These are phyloP conservation scores for Aspergillus ochraceus DNA, from an alignment of 2,329 filamentous ascomycete genomes.

Conservation along the genomic window DNA sequence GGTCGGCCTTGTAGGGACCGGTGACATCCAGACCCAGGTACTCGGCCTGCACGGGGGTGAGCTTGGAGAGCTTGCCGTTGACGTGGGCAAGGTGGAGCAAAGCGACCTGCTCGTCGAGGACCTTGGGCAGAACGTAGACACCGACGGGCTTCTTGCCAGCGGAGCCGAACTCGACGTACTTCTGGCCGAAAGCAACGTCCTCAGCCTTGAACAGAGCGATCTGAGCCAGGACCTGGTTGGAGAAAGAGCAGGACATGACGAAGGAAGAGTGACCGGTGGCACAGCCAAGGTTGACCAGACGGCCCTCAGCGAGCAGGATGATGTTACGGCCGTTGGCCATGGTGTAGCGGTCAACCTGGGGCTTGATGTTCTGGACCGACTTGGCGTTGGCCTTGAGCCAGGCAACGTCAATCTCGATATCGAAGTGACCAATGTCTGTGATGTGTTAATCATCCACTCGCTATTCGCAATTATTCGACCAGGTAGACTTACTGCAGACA, in stretches of 20 bases:
- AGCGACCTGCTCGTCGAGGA: slow-evolving; percentile 97
- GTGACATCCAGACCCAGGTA: slow-evolving; percentile 84
- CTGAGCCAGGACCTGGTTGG: slow-evolving; percentile 99
- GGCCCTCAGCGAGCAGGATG: slow-evolving; percentile 97
- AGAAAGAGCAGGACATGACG: slow-evolving; percentile 99
- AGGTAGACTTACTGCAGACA: slow-evolving; percentile 75
- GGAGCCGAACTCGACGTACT: slow-evolving; percentile 96
- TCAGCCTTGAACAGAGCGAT: slow-evolving; percentile 96
- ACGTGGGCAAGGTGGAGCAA: slow-evolving; percentile 88
- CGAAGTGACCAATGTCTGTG: slow-evolving; percentile 97
- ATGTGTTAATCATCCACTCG: neutral
- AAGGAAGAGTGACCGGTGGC: slow-evolving; percentile 99
- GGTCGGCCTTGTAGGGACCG: slow-evolving; percentile 95
- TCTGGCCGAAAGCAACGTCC: slow-evolving; percentile 82
- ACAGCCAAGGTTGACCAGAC: slow-evolving; percentile 98
- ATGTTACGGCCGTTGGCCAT: slow-evolving; percentile 94
- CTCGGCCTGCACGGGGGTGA: slow-evolving; percentile 84
- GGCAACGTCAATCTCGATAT: slow-evolving; percentile 99
- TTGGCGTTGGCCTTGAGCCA: slow-evolving; percentile 98
- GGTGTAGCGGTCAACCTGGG: slow-evolving; percentile 96
- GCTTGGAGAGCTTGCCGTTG: slow-evolving; percentile 88
- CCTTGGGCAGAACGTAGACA: slow-evolving; percentile 98
- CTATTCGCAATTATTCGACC: neutral
- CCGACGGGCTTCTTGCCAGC: slow-evolving; percentile 84
- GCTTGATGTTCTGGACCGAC: slow-evolving; percentile 98